Evolutionary conservation across 2,329 filamentous ascomycete genomes (phyloP).

Genomic region (Nigrospora oryzae): DNA sequence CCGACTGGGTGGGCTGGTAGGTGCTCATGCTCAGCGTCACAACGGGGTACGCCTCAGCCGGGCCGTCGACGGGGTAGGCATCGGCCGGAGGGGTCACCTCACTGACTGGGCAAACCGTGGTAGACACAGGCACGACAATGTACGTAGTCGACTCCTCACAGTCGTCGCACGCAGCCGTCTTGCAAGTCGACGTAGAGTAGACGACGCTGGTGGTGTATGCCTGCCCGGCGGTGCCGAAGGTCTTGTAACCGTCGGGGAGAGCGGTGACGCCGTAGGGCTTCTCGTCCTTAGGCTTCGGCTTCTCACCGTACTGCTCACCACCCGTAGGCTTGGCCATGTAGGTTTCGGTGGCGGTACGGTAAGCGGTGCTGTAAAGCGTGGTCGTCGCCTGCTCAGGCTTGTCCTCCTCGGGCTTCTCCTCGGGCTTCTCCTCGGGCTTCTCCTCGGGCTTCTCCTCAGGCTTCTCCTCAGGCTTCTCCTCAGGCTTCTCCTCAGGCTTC

Average conservation of each 20-base stretch:
- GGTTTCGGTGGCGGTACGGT: too few species aligned
- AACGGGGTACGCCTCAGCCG: not conserved
- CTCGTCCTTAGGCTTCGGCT: too few species aligned
- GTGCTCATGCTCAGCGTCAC: not conserved
- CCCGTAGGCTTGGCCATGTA: too few species aligned
- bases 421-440: too few species aligned
- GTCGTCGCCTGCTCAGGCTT: not conserved
- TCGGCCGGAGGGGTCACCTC: not conserved
- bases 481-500: too few species aligned
- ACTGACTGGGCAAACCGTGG: slow-evolving; percentile 1
- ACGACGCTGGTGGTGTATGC: not conserved
- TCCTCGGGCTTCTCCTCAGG: too few species aligned
- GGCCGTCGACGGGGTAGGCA: not conserved
- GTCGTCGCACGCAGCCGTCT: not conserved
- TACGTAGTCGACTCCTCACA: not conserved
- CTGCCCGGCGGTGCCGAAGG: too few species aligned
- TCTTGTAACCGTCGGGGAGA: too few species aligned
- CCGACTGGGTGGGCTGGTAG: not conserved
- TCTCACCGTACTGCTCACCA: too few species aligned
- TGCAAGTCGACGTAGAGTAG: not conserved
- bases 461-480: too few species aligned
- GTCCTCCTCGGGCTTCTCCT: not conserved
- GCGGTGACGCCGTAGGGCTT: too few species aligned
- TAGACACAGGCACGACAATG: not conserved
- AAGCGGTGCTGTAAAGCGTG: not conserved